Percentiles rank a stretch among this genome's conserved stretches.
These are phyloP conservation scores for Herpotrichia juniperi DNA, from an alignment of 2,329 filamentous ascomycete genomes.

Conservation along the genomic window DNA sequence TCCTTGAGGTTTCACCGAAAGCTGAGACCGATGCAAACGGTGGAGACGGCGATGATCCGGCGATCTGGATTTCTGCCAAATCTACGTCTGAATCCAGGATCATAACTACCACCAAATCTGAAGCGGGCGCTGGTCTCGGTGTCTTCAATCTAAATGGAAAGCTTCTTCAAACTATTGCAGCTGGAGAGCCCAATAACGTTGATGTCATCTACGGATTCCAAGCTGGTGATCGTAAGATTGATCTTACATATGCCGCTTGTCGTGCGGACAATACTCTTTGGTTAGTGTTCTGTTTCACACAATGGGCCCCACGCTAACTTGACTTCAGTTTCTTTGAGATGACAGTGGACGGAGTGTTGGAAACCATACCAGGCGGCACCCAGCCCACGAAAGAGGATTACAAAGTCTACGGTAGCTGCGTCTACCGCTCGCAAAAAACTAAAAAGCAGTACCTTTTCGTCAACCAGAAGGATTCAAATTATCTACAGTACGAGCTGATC, in stretches of 20 bases:
- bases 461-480: constrained; percentile 60
- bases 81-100: constrained; percentile 53
- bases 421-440: constrained; percentile 55
- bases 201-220: constrained; percentile 60
- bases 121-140: constrained; percentile 54
- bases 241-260: constrained; percentile 60
- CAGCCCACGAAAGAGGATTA: constrained; percentile 56
- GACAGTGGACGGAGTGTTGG: constrained; percentile 52
- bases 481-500: constrained; percentile 59
- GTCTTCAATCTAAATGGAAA: constrained; percentile 59
- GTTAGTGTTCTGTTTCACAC: constrained; percentile 30
- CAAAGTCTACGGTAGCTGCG: constrained; percentile 59
- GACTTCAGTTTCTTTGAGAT: constrained; percentile 56
- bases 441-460: constrained; percentile 61
- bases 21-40: constrained; percentile 41
- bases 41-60: constrained; percentile 39
- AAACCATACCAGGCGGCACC: constrained; percentile 51
- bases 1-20: constrained; percentile 33
- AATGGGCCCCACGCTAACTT: neutral
- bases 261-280: constrained; percentile 59
- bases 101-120: constrained; percentile 60
- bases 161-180: constrained; percentile 52
- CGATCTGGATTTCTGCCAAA: constrained; percentile 37
- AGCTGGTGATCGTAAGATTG: constrained; percentile 51
- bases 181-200: constrained; percentile 60